Conservation (phyloP, 768 basidiomycete genomes). For the Boletus vermiculosoides region DNA sequence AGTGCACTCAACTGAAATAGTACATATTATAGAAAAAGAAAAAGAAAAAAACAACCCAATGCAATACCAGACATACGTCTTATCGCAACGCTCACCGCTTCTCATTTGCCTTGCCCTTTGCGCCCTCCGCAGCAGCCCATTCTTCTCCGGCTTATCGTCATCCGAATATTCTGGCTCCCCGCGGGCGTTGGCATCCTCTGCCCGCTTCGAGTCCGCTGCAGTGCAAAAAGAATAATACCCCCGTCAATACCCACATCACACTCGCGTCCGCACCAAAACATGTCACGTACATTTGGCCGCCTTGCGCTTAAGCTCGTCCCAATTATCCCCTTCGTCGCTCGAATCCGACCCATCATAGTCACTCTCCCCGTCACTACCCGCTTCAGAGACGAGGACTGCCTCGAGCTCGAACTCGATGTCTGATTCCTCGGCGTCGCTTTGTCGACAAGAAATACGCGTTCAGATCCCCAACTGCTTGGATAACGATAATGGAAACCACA, state of each 20-base stretch:
- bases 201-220: slow-evolving; percentile 51
- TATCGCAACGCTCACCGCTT: no score
- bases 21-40: no score
- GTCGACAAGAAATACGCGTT: slow-evolving; percentile 35
- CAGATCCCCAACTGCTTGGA: slow-evolving; percentile 22
- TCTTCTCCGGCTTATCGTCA: slow-evolving; percentile 45
- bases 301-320: no score
- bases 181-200: slow-evolving; percentile 37
- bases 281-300: slow-evolving; percentile 64
- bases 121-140: slow-evolving; percentile 19
- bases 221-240: background rate
- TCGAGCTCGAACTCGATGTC: slow-evolving; percentile 70
- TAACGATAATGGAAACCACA: slow-evolving; percentile 32
- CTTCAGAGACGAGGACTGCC: slow-evolving; percentile 43
- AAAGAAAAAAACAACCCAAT: no score
- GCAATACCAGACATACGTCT: no score
- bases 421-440: slow-evolving; percentile 58
- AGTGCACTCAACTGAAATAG: no score
- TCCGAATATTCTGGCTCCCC: slow-evolving; percentile 54
- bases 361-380: slow-evolving; percentile 52
- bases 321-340: slow-evolving; percentile 68
- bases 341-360: slow-evolving; percentile 51
- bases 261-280: background rate
- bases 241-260: background rate
- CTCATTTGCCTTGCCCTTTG: no score